Conservation (phyloP, 2,329 filamentous ascomycete genomes). For the Colletotrichum sp. region DNA sequence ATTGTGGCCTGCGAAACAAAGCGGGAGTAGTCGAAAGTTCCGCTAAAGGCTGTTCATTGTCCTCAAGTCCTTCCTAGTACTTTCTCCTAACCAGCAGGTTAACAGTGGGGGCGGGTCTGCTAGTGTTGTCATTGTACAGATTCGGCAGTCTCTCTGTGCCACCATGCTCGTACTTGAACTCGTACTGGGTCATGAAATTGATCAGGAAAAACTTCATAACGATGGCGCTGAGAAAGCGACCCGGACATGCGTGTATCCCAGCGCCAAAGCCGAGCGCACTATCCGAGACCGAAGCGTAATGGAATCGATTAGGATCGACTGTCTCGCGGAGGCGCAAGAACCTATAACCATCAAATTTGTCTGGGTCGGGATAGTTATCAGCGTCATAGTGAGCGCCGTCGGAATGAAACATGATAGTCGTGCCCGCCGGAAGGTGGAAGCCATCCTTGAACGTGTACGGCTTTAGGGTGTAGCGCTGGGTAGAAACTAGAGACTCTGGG, state of each 20-base stretch:
- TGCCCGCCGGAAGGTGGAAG: neutral
- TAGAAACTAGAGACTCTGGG: neutral
- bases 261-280: neutral
- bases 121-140: neutral
- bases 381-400: neutral
- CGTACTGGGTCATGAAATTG: neutral
- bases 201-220: neutral
- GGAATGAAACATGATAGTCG: neutral
- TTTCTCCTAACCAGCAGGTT: neutral
- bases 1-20: neutral
- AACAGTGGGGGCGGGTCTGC: neutral
- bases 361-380: neutral
- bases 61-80: neutral
- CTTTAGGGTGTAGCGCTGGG: neutral
- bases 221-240: neutral
- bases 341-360: neutral
- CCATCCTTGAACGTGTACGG: neutral
- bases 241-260: neutral
- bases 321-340: neutral
- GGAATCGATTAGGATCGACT: neutral
- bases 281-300: neutral
- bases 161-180: neutral
- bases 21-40: rapidly evolving
- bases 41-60: rapidly evolving
- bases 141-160: neutral